These are phyloP conservation scores for Daldinia sp. DNA, from an alignment of 2,329 filamentous ascomycete genomes.

Conservation along the genomic window DNA sequence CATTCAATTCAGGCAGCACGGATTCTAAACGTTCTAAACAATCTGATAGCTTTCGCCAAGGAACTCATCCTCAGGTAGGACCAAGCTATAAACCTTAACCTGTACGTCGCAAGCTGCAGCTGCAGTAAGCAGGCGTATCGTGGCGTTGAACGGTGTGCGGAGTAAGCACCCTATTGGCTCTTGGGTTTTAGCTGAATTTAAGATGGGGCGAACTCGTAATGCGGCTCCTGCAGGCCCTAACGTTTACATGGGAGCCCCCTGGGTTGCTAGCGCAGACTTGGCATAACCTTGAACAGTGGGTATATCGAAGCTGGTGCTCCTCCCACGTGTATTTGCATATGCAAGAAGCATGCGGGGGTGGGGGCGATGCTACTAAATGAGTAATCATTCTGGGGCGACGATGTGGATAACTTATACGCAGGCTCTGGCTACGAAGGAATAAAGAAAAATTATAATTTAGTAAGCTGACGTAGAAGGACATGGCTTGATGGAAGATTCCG, in stretches of 20 bases:
- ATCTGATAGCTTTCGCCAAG: slow-evolving; percentile 2
- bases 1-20: background rate
- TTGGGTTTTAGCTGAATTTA: background rate
- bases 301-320: background rate
- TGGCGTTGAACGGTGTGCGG: slow-evolving; percentile 1
- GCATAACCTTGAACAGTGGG: slow-evolving; percentile 14
- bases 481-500: background rate
- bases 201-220: slow-evolving; percentile 8
- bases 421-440: background rate
- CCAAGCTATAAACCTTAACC: background rate
- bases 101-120: background rate
- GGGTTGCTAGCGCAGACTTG: background rate
- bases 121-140: slow-evolving; percentile 2
- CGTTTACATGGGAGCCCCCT: background rate
- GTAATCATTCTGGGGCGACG: background rate
- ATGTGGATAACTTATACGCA: background rate
- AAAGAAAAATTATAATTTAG: slow-evolving; percentile 2
- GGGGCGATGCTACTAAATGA: background rate
- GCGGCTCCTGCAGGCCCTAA: slow-evolving; percentile 7
- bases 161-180: slow-evolving; percentile 2
- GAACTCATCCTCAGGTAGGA: slow-evolving; percentile 5
- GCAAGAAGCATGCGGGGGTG: slow-evolving; percentile 5
- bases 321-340: slow-evolving; percentile 8
- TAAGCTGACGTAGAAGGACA: slow-evolving; percentile 2
- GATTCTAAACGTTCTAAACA: background rate